These are phyloP conservation scores for Polysphondylium violaceum DNA, from an alignment of 78 protist genomes.

Conservation along the genomic window DNA sequence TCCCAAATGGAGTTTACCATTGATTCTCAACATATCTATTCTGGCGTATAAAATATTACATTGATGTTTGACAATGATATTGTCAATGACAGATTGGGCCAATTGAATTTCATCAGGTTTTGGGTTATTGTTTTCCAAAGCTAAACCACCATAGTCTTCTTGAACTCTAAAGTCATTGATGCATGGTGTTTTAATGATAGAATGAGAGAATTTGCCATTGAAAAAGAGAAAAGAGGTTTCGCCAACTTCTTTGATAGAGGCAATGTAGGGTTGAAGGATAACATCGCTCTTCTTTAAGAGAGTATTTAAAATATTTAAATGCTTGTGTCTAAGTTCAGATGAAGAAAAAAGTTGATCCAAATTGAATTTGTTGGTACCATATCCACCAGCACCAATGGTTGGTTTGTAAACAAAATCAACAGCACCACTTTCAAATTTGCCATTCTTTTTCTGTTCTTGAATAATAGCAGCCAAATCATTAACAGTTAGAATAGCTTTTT, in stretches of 20 bases:
- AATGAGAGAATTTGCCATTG: slow-evolving; percentile 53
- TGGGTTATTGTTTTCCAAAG: slow-evolving; percentile 6
- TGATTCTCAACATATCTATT: slow-evolving; percentile 60
- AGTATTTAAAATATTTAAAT: not conserved
- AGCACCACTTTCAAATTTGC: slow-evolving; percentile 11
- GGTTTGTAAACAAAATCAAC: slow-evolving; percentile 42
- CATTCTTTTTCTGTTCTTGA: slow-evolving; percentile 12
- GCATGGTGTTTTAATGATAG: slow-evolving; percentile 48
- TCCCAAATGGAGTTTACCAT: slow-evolving; percentile 26
- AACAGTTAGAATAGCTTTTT: not conserved
- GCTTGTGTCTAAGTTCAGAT: not conserved
- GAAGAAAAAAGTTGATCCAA: not conserved
- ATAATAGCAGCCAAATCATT: not conserved
- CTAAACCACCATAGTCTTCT: slow-evolving; percentile 60
- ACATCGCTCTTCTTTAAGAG: not conserved
- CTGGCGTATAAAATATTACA: slow-evolving; percentile 55
- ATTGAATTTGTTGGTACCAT: slow-evolving; percentile 44
- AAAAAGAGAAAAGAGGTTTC: slow-evolving; percentile 61
- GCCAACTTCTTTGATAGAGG: slow-evolving; percentile 15
- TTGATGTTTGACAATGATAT: slow-evolving; percentile 1
- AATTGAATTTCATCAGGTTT: slow-evolving; percentile 9
- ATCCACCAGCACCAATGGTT: slow-evolving; percentile 58
- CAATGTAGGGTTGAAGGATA: slow-evolving; percentile 49
- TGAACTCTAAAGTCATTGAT: slow-evolving; percentile 58
- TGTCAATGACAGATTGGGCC: slow-evolving; percentile 33